phyloP scores from a whole-genome alignment of 2,329 filamentous ascomycete genomes.

The Phyllosticta citriasiana region DNA sequence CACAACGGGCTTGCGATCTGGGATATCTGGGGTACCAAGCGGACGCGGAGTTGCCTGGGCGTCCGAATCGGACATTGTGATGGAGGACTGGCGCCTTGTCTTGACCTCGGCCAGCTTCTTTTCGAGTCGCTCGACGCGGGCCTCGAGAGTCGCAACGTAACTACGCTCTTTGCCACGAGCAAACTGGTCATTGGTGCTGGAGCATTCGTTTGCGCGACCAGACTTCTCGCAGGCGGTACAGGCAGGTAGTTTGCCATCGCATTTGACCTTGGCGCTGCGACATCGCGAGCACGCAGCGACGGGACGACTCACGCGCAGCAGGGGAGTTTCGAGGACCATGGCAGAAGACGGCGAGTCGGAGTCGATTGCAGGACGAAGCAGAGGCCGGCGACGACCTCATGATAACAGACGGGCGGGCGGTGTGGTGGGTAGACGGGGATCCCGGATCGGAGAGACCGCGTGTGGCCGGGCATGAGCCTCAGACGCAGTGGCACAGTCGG shows the following conservation, averaged over 20 bases:
- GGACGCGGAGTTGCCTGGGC: constrained; percentile 41
- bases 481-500: background rate
- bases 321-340: constrained; percentile 45
- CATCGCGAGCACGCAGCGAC: constrained; percentile 74
- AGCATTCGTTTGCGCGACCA: constrained; percentile 77
- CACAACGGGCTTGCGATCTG: constrained; percentile 18
- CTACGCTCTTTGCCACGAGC: constrained; percentile 90
- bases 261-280: constrained; percentile 92
- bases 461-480: background rate
- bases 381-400: background rate
- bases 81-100: constrained; percentile 60
- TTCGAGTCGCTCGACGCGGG: constrained; percentile 80
- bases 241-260: constrained; percentile 88
- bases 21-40: constrained; percentile 24
- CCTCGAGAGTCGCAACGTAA: constrained; percentile 92
- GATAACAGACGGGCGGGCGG: constrained; percentile 6
- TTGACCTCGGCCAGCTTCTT: constrained; percentile 57
- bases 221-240: constrained; percentile 94
- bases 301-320: constrained; percentile 64
- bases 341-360: constrained; percentile 9
- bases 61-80: constrained; percentile 54
- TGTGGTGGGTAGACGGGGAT: background rate
- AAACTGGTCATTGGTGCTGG: constrained; percentile 91
- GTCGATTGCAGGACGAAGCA: background rate
- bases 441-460: background rate